phyloP scores from a whole-genome alignment of 306 rosid genomes.

The Trifolium fragiferum region DNA sequence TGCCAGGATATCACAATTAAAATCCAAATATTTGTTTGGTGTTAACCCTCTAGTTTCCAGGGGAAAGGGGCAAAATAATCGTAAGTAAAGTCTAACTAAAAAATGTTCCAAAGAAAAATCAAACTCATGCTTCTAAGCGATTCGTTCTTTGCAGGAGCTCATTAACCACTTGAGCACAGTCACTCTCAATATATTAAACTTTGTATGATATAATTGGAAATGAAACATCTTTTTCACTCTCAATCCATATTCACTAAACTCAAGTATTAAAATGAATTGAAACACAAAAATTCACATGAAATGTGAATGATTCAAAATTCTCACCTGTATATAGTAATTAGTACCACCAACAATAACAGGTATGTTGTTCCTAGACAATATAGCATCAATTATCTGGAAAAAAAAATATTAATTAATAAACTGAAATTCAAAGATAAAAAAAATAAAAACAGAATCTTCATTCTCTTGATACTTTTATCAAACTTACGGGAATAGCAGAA shows the following conservation, averaged over 20 bases:
- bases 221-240: background rate
- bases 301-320: constrained; percentile 17
- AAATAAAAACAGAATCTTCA: background rate
- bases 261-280: background rate
- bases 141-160: too few species aligned
- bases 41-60: too few species aligned
- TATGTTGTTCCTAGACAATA: constrained; percentile 65
- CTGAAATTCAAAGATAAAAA: background rate
- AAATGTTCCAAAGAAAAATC: too few species aligned
- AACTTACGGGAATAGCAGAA: constrained; percentile 70
- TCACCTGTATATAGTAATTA: constrained; percentile 89
- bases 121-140: too few species aligned
- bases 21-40: too few species aligned
- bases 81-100: too few species aligned
- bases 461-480: background rate
- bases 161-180: too few species aligned
- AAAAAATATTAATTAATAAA: background rate
- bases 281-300: background rate
- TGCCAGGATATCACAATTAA: too few species aligned
- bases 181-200: too few species aligned
- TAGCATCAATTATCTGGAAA: constrained; percentile 72
- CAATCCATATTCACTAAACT: background rate
- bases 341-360: constrained; percentile 98
- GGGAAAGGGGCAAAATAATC: too few species aligned
- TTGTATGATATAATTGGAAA: too few species aligned